phyloP scores from a whole-genome alignment of 345 rosid species.

The Murraya paniculata region DNA sequence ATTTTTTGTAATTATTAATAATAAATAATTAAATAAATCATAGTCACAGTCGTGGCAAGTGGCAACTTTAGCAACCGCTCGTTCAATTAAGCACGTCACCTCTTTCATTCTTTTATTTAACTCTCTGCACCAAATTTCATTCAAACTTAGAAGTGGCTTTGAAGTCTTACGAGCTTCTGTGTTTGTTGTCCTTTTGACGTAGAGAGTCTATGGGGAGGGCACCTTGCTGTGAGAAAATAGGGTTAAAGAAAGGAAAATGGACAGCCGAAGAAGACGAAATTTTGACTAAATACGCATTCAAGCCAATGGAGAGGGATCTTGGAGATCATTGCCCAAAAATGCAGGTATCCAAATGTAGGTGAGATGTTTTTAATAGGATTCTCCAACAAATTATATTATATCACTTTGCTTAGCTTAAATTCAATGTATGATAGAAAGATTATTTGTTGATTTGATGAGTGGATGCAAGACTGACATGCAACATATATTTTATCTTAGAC shows the following conservation, averaged over 20 bases:
- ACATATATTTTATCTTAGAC: too few relatives aligned
- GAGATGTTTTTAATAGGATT: too few relatives aligned
- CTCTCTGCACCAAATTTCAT: background rate
- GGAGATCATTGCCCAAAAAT: slow-evolving; percentile 84
- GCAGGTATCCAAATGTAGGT: slow-evolving; percentile 45
- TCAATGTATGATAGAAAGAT: too few relatives aligned
- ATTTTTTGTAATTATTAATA: background rate
- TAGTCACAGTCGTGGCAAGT: background rate
- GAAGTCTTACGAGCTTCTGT: background rate
- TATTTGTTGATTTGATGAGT: too few relatives aligned
- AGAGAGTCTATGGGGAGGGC: slow-evolving; percentile 66
- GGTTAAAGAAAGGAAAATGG: slow-evolving; percentile 87
- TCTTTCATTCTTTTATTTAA: background rate
- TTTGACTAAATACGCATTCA: slow-evolving; percentile 56
- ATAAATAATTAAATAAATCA: background rate
- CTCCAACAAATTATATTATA: too few relatives aligned
- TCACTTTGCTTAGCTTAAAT: too few relatives aligned
- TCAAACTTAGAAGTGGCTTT: background rate
- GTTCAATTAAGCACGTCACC: background rate
- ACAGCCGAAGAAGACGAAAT: slow-evolving; percentile 76
- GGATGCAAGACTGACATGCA: too few relatives aligned
- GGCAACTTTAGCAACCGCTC: background rate
- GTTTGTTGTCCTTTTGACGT: background rate
- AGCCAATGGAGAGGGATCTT: slow-evolving; percentile 76
- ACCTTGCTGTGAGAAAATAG: slow-evolving; percentile 86